These are phyloP conservation scores for Salvia sclarea DNA, from an alignment of 305 asterid species.

Conservation along the genomic window DNA sequence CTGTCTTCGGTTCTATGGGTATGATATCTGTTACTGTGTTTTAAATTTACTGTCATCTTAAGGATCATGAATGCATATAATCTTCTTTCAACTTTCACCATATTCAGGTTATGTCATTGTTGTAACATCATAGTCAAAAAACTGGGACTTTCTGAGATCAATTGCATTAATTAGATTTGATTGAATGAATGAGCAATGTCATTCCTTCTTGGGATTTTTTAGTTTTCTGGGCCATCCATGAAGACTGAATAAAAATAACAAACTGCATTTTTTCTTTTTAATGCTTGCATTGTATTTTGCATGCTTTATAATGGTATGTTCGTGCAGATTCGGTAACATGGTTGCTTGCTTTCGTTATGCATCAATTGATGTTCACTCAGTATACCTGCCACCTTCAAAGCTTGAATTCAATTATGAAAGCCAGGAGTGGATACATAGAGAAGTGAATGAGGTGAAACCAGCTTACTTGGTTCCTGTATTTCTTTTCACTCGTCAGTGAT, in stretches of 20 bases:
- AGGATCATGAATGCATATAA: conserved; percentile 11
- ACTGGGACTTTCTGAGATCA: conserved; percentile 15
- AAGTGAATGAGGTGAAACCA: conserved; percentile 64
- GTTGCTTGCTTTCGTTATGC: conserved; percentile 99
- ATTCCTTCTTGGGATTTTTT: conserved; percentile 7
- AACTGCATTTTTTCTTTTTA: conserved; percentile 7
- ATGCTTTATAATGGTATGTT: conserved; percentile 32
- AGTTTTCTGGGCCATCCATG: conserved; percentile 13
- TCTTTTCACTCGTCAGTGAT: conserved; percentile 5
- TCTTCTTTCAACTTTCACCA: neutral
- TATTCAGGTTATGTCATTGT: conserved; percentile 5
- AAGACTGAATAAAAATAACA: conserved; percentile 14
- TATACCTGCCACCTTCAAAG: conserved; percentile 76
- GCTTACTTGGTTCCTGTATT: conserved; percentile 1
- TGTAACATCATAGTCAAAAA: conserved; percentile 7
- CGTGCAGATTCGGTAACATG: conserved; percentile 83
- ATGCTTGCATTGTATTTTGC: conserved; percentile 9
- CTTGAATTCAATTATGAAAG: conserved; percentile 74
- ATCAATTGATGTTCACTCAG: conserved; percentile 93
- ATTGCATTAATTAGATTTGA: neutral
- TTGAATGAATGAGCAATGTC: conserved; percentile 10
- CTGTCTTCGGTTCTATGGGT: conserved; percentile 98
- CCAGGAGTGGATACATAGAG: conserved; percentile 83
- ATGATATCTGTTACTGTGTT: conserved; percentile 34
- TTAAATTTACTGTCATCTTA: conserved; percentile 16